phyloP scores from a whole-genome alignment of 768 basidiomycete species.

The Piloderma croceum region DNA sequence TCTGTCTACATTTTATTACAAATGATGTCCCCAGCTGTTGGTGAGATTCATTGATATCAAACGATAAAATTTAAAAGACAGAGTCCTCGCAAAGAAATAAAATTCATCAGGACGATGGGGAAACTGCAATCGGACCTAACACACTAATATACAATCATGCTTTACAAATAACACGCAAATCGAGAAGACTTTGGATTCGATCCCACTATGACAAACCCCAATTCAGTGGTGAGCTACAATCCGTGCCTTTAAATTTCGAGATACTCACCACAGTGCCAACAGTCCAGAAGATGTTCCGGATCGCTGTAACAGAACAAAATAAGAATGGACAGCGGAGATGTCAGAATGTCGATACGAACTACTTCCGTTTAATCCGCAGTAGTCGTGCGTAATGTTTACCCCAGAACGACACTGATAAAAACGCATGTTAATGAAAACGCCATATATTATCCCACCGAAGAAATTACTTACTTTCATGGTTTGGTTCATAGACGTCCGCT shows the following conservation, averaged over 20 bases:
- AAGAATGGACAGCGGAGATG: neutral
- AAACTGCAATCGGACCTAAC: no score
- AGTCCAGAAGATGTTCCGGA: constrained; percentile 41
- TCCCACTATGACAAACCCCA: constrained; percentile 24
- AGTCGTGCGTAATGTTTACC: constrained; percentile 37
- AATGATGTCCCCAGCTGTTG: no score
- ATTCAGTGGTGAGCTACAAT: neutral
- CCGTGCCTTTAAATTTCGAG: constrained; percentile 3
- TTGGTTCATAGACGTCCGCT: constrained; percentile 44
- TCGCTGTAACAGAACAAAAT: constrained; percentile 28
- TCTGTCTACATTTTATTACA: no score
- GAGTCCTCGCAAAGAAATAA: no score
- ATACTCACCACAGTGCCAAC: constrained; percentile 45
- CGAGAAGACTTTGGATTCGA: constrained; percentile 29
- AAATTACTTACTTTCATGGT: constrained; percentile 30
- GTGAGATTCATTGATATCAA: no score
- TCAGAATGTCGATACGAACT: constrained; percentile 28
- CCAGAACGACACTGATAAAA: constrained; percentile 36
- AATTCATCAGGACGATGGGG: no score
- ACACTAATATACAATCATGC: no score
- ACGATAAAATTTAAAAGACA: no score
- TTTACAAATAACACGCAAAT: constrained; percentile 31
- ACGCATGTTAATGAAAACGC: neutral
- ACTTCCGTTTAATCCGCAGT: constrained; percentile 39
- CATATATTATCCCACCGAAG: no score